phyloP scores from a whole-genome alignment of 129 eudicot genomes.

The Smallanthus sonchifolius region DNA sequence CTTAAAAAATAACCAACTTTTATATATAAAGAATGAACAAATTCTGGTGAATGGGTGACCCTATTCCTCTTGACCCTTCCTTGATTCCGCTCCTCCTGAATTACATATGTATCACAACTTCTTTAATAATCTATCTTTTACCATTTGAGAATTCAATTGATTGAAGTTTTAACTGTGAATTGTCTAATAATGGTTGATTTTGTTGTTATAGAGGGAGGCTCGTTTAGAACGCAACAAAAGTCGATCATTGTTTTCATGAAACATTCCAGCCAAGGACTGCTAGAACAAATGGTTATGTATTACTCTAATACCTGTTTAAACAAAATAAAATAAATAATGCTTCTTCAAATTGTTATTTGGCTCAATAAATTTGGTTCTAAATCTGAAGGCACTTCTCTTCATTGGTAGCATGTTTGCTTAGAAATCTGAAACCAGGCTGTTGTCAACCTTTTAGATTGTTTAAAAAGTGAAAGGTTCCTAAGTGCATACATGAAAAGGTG shows the following conservation, averaged over 20 bases:
- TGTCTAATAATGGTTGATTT: neutral
- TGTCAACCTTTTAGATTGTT: neutral
- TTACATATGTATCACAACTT: neutral
- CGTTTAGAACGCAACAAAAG: slow-evolving; percentile 81
- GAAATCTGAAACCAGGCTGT: neutral
- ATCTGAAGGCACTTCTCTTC: neutral
- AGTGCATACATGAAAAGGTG: no score
- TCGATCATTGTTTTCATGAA: slow-evolving; percentile 76
- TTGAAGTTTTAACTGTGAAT: neutral
- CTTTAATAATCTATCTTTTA: neutral
- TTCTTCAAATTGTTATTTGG: slow-evolving; percentile 5
- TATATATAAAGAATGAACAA: no score
- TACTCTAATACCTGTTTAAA: neutral
- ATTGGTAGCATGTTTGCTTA: neutral
- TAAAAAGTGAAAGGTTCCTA: neutral
- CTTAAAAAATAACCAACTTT: no score
- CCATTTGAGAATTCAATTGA: neutral
- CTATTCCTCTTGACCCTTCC: no score
- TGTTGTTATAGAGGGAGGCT: slow-evolving; percentile 81
- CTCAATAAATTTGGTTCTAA: slow-evolving; percentile 13
- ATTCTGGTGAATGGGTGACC: no score
- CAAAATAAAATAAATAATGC: neutral
- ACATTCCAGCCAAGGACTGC: slow-evolving; percentile 2
- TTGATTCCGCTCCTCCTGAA: no score
- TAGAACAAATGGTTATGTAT: slow-evolving; percentile 4